Conservation (phyloP, 192 early-diverging fungal genomes). For the Rhizoclosmatium sp. region DNA sequence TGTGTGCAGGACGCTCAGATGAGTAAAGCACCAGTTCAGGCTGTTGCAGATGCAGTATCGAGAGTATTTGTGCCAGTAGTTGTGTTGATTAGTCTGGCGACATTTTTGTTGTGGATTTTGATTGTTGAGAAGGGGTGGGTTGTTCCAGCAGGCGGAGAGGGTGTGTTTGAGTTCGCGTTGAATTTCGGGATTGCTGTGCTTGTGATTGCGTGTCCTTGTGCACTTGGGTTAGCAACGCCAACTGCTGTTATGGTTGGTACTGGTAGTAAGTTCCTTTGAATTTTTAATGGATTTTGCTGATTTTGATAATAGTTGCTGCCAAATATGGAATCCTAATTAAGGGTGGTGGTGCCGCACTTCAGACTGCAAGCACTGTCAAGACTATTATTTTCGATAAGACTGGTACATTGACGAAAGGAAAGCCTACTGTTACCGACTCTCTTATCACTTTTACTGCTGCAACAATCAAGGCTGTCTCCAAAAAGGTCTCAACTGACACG, state of each 20-base stretch:
- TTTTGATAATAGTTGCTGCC: slow-evolving; percentile 72
- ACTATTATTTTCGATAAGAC: slow-evolving; percentile 87
- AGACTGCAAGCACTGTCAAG: slow-evolving; percentile 65
- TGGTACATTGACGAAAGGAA: slow-evolving; percentile 78
- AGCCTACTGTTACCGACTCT: slow-evolving; percentile 65
- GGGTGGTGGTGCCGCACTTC: slow-evolving; percentile 78
- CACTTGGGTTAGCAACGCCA: slow-evolving; percentile 93
- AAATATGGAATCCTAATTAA: slow-evolving; percentile 90
- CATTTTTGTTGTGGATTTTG: slow-evolving; percentile 79
- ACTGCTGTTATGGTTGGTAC: slow-evolving; percentile 99
- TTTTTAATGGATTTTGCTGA: slow-evolving; percentile 13
- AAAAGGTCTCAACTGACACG: background rate
- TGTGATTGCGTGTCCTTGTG: slow-evolving; percentile 97
- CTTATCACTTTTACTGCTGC: background rate
- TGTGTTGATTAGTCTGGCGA: slow-evolving; percentile 69
- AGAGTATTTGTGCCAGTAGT: slow-evolving; percentile 93
- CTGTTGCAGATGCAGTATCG: slow-evolving; percentile 83
- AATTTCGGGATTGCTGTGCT: slow-evolving; percentile 81
- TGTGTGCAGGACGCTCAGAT: slow-evolving; percentile 95
- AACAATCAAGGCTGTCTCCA: background rate
- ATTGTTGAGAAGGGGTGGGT: background rate
- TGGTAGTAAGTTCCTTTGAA: slow-evolving; percentile 55
- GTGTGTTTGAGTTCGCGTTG: background rate
- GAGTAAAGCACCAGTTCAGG: slow-evolving; percentile 94
- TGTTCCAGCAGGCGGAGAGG: background rate